Percentiles rank a stretch among this genome's conserved stretches.
Evolutionary conservation across 148 eudicot genomes (phyloP).

Genomic region (Vaccinium darrowii): DNA sequence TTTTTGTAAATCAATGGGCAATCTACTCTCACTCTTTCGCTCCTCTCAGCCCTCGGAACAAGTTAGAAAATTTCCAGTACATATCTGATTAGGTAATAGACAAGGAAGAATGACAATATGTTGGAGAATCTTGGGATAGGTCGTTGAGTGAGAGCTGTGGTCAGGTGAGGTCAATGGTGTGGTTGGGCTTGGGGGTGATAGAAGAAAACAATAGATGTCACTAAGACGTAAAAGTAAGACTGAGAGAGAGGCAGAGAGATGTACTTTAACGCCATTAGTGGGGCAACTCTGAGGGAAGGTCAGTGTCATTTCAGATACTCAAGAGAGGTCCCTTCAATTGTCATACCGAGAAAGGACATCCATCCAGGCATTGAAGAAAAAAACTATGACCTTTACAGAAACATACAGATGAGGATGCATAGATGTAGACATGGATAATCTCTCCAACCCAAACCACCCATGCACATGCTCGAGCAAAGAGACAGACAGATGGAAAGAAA

Average conservation of each 20-base stretch:
- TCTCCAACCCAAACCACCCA: neutral
- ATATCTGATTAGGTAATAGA: neutral
- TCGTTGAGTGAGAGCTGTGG: neutral
- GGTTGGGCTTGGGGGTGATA: neutral
- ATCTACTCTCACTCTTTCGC: neutral
- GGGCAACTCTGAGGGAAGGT: neutral
- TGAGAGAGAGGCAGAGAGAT: neutral
- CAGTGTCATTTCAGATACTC: neutral
- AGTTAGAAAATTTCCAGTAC: neutral
- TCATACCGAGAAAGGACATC: neutral
- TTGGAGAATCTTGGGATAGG: neutral
- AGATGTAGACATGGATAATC: neutral
- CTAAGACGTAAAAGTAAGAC: neutral
- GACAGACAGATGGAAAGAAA: conserved; percentile 8
- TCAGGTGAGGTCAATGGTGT: neutral
- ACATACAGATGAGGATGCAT: neutral
- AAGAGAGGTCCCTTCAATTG: neutral
- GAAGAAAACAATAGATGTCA: neutral
- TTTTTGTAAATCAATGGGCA: neutral
- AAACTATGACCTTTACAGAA: neutral
- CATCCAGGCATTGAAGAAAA: neutral
- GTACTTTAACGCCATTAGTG: neutral
- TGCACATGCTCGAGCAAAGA: neutral
- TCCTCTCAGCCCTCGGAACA: neutral
- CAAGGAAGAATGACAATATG: neutral